phyloP scores from a whole-genome alignment of 345 rosid species.

The Camelina laxa region DNA sequence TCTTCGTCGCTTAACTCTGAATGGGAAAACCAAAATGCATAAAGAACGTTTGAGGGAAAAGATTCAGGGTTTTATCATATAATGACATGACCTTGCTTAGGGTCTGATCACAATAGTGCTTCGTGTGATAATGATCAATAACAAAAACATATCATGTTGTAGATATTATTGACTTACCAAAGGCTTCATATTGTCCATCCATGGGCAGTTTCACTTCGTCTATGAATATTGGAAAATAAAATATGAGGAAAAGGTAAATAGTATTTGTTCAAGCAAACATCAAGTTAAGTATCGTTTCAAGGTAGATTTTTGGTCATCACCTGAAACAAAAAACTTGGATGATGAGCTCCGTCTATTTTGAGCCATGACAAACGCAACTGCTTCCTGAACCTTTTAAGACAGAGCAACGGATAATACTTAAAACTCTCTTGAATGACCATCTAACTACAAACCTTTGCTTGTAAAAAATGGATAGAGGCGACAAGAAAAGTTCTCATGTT shows the following conservation, averaged over 20 bases:
- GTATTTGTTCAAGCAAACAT: constrained; percentile 4
- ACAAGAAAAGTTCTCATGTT: constrained; percentile 26
- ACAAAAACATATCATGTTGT: neutral
- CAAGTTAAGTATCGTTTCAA: neutral
- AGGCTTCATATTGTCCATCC: constrained; percentile 75
- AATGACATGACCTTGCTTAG: constrained; percentile 19
- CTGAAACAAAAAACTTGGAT: constrained; percentile 53
- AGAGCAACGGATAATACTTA: neutral
- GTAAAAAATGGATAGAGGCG: neutral
- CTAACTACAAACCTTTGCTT: neutral
- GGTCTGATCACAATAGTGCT: constrained; percentile 22
- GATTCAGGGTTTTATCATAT: neutral
- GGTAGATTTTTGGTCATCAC: constrained; percentile 34
- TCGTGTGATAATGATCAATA: constrained; percentile 8
- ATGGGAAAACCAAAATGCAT: constrained; percentile 11
- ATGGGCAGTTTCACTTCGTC: constrained; percentile 68
- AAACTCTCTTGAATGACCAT: neutral
- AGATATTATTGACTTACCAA: constrained; percentile 54
- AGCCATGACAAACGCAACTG: constrained; percentile 82
- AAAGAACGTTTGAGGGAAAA: neutral
- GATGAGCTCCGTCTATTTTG: constrained; percentile 53
- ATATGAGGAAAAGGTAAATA: constrained; percentile 14
- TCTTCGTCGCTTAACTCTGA: constrained; percentile 83
- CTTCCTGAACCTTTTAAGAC: constrained; percentile 55
- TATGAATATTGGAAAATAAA: constrained; percentile 32